These are phyloP conservation scores for Apiotrichum brassicae DNA, from an alignment of 1,284 basidiomycete genomes.

Conservation along the genomic window DNA sequence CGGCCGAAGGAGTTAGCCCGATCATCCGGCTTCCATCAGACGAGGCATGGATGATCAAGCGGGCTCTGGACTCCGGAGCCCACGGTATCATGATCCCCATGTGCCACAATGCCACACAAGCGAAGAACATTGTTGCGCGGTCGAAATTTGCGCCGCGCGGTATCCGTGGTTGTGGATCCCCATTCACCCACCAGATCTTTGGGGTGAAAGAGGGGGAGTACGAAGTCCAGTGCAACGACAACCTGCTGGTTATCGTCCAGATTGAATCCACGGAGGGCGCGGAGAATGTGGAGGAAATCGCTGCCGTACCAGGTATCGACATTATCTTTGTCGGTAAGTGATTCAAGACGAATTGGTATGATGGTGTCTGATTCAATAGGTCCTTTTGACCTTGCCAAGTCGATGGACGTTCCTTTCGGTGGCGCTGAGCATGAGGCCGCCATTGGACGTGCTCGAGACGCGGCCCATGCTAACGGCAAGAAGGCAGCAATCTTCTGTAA, in stretches of 20 bases:
- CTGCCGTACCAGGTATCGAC: constrained; percentile 31
- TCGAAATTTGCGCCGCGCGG: constrained; percentile 29
- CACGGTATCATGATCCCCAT: constrained; percentile 38
- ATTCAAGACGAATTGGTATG: neutral
- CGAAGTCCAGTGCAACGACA: constrained; percentile 27
- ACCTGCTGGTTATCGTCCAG: constrained; percentile 36
- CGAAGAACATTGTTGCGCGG: constrained; percentile 13
- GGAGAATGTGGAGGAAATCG: constrained; percentile 39
- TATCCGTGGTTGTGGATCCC: constrained; percentile 33
- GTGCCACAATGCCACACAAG: constrained; percentile 26
- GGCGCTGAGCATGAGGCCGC: constrained; percentile 22
- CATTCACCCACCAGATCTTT: constrained; percentile 34
- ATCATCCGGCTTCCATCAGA: constrained; percentile 36
- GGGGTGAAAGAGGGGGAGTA: constrained; percentile 33
- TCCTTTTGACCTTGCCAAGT: constrained; percentile 36
- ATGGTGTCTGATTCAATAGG: constrained; percentile 21
- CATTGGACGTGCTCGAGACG: constrained; percentile 30
- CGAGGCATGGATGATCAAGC: constrained; percentile 36
- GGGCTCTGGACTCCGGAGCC: constrained; percentile 40
- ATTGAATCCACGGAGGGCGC: constrained; percentile 37
- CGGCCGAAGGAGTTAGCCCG: constrained; percentile 24
- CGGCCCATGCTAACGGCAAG: constrained; percentile 31
- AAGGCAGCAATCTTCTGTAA: constrained; percentile 31
- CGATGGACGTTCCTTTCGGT: constrained; percentile 29
- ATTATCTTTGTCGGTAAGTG: constrained; percentile 8